Percentiles rank a stretch among this genome's conserved stretches.
phyloP scores from a whole-genome alignment of 495 filamentous ascomycete species.

The Aspergillus sclerotioniger region DNA sequence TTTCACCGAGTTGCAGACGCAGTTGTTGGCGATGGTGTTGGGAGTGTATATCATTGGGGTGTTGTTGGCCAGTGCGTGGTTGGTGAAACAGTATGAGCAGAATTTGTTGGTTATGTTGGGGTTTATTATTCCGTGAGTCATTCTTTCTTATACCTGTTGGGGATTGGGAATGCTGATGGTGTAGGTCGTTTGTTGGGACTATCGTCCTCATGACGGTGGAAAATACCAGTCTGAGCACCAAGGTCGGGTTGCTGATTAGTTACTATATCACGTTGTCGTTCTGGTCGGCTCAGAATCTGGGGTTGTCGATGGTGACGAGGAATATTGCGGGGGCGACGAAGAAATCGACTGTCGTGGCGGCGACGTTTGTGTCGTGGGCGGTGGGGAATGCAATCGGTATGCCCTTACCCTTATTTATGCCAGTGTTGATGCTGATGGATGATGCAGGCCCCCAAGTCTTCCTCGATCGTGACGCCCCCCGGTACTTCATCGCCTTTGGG shows the following conservation, averaged over 20 bases:
- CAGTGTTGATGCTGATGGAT: too few species aligned
- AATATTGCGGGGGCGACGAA: constrained; percentile 73
- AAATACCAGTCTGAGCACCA: constrained; percentile 42
- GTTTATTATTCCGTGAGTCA: constrained; percentile 60
- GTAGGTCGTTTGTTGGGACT: constrained; percentile 55
- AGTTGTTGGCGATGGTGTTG: constrained; percentile 62
- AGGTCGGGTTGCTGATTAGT: constrained; percentile 57
- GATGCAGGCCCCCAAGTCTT: constrained; percentile 46
- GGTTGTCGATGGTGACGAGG: constrained; percentile 57
- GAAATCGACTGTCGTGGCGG: constrained; percentile 52
- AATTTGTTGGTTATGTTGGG: constrained; percentile 63
- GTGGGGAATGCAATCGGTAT: constrained; percentile 44
- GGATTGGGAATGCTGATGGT: constrained; percentile 1
- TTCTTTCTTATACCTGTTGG: not conserved
- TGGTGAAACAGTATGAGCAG: constrained; percentile 62
- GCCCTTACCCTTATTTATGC: not conserved
- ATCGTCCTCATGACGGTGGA: constrained; percentile 62
- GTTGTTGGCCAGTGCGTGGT: constrained; percentile 58
- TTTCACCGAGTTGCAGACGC: constrained; percentile 42
- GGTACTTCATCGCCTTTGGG: constrained; percentile 43
- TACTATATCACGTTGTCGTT: constrained; percentile 61
- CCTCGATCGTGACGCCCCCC: constrained; percentile 34
- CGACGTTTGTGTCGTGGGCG: constrained; percentile 44
- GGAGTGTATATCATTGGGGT: constrained; percentile 70
- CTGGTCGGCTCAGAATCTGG: constrained; percentile 58